phyloP scores from a whole-genome alignment of 169 alveolate genomes.

The Cryptosporidium andersoni region DNA sequence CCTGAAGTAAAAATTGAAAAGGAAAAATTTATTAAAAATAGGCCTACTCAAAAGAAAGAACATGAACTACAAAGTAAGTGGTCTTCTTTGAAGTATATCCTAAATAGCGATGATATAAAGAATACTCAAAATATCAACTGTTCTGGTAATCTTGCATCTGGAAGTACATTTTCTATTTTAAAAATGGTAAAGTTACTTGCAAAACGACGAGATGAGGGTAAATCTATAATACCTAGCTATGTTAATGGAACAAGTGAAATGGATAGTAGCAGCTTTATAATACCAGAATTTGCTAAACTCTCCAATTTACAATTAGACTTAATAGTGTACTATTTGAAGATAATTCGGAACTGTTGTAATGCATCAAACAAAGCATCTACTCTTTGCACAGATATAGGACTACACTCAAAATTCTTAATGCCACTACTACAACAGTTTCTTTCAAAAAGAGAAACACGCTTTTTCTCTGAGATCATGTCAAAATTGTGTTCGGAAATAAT shows the following conservation, averaged over 20 bases:
- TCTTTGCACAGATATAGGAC: slow-evolving; percentile 41
- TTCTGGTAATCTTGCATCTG: slow-evolving; percentile 52
- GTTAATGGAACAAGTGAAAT: slow-evolving; percentile 16
- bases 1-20: slow-evolving; percentile 42
- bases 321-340: slow-evolving; percentile 23
- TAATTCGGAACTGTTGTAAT: slow-evolving; percentile 45
- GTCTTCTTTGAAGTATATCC: slow-evolving; percentile 54
- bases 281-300: slow-evolving; percentile 63
- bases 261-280: background rate
- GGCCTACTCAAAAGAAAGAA: background rate
- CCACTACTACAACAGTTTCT: slow-evolving; percentile 45
- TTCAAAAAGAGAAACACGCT: slow-evolving; percentile 21
- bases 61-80: slow-evolving; percentile 18
- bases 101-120: slow-evolving; percentile 14
- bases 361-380: slow-evolving; percentile 50
- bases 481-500: slow-evolving; percentile 53
- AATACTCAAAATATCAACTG: slow-evolving; percentile 31
- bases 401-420: slow-evolving; percentile 58
- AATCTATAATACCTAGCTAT: background rate
- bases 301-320: slow-evolving; percentile 33
- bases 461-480: slow-evolving; percentile 36
- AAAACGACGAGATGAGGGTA: slow-evolving; percentile 6
- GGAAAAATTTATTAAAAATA: slow-evolving; percentile 3
- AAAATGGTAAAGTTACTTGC: slow-evolving; percentile 42
- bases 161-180: slow-evolving; percentile 40